These are phyloP conservation scores for Calonectria pseudoturangicola DNA, from an alignment of 2,329 filamentous ascomycete species.

Conservation along the genomic window DNA sequence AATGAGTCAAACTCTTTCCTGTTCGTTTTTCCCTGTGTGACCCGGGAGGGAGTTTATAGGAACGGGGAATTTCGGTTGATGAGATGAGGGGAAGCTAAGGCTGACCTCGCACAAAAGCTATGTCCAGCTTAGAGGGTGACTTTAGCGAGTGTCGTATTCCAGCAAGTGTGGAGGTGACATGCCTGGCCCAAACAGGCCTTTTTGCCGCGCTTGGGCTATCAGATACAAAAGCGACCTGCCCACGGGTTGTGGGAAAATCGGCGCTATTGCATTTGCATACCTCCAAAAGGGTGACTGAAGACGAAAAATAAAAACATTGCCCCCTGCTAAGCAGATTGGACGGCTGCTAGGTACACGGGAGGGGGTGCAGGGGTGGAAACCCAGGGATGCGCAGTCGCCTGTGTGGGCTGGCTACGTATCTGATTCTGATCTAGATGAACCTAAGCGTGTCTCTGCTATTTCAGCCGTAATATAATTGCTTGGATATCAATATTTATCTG, in stretches of 20 bases:
- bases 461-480: background rate
- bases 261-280: background rate
- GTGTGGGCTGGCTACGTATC: background rate
- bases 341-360: background rate
- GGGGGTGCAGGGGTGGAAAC: background rate
- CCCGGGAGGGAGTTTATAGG: too few species aligned
- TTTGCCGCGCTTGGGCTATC: background rate
- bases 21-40: background rate
- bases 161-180: background rate
- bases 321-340: background rate
- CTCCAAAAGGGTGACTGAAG: background rate
- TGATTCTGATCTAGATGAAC: background rate
- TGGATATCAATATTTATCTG: too few species aligned
- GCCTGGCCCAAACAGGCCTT: background rate
- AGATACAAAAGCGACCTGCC: background rate
- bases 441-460: background rate
- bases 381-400: background rate
- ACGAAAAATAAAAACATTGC: background rate
- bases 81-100: background rate
- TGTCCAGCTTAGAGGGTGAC: background rate
- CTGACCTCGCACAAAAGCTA: constrained; percentile 10
- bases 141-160: constrained; percentile 1
- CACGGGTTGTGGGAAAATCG: background rate
- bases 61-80: background rate
- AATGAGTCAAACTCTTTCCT: constrained; percentile 1